Evolutionary conservation across 257 asterid genomes (phyloP).

Genomic region (Solanum corneliomulleri): DNA sequence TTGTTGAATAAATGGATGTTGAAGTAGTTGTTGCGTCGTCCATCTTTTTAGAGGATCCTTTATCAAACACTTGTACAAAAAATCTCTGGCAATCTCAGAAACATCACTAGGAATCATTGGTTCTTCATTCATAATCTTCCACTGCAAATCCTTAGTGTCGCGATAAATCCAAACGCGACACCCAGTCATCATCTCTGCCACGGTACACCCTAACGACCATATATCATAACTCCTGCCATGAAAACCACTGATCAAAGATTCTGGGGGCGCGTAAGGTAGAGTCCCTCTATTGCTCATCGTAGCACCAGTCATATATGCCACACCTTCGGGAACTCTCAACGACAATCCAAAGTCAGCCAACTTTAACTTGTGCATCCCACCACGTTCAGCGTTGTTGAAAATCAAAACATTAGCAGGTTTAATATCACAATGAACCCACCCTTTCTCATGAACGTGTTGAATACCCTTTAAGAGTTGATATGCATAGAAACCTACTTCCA

Average conservation of each 20-base stretch:
- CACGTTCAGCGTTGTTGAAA: not conserved
- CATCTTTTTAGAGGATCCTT: not conserved
- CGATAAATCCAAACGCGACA: not conserved
- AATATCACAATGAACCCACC: slow-evolving; percentile 6
- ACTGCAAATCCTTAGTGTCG: not conserved
- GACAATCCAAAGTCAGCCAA: slow-evolving; percentile 9
- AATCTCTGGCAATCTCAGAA: not conserved
- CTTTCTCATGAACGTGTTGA: not conserved
- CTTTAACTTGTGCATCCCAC: not conserved
- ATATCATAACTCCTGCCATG: not conserved
- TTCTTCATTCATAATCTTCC: not conserved
- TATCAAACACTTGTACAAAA: not conserved
- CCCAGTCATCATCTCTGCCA: not conserved
- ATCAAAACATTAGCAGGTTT: slow-evolving; percentile 4
- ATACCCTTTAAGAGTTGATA: not conserved
- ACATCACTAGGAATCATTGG: not conserved
- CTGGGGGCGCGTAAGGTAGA: not conserved
- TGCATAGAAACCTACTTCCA: not conserved
- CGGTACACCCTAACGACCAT: not conserved
- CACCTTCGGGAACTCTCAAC: not conserved
- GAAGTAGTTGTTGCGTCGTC: not conserved
- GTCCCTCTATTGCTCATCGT: not conserved
- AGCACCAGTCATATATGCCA: not conserved
- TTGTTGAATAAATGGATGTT: slow-evolving; percentile 1
- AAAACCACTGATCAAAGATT: not conserved